Evolutionary conservation across 2,329 filamentous ascomycete species (phyloP), one percentile per base, ranked within the genome.

Genomic region (Dryadomyces quercus-mongolicae): DNA sequence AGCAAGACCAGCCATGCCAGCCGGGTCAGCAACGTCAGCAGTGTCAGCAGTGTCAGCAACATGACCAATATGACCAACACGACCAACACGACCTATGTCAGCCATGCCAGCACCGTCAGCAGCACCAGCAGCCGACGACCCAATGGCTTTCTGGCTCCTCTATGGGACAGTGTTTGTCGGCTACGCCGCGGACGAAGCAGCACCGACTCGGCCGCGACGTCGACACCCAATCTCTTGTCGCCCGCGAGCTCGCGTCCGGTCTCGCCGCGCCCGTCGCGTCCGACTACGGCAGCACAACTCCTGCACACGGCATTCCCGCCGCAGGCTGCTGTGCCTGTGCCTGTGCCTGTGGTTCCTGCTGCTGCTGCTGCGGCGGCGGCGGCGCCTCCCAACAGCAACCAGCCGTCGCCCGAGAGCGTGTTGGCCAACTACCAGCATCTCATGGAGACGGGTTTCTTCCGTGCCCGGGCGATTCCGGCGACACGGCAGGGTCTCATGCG

Each of bases 361-460:
- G 42, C 2, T 44, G 42, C 20, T 48, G 5, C 20, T 44, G 51
- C 31, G 44, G 46, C 15, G n/a, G 46, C 44, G 36, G 21, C 25
- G 36, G n/a, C 43, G 5, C 22, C 38, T 5, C 16, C 34, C 15
- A 16, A 31, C 13, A 34, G 4, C 16, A 53, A 36, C 54, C 66
- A 65, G 44, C 69, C 66, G 31, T 63, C 67, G 5, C 63, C 68
- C 3, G 78, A 82, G 52, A 76, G 81, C 55, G 72, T 81, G 53
- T 60, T 79, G 62, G 72, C 74, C 56, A 80, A 70, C 62, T 82
- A 82, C 64, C 74, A 79, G 59, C 67, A 76, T 59, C 71, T 82
- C 55, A 70, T 81, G 60, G 73, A 76, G 2, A 72, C 72, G 6
- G 78, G 78, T 56, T 82, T 82, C 71, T 82, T 82, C 63, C 70